Evolutionary conservation across 176 grass and related monocot genomes (phyloP).

Genomic region (Pontederia crassipes): DNA sequence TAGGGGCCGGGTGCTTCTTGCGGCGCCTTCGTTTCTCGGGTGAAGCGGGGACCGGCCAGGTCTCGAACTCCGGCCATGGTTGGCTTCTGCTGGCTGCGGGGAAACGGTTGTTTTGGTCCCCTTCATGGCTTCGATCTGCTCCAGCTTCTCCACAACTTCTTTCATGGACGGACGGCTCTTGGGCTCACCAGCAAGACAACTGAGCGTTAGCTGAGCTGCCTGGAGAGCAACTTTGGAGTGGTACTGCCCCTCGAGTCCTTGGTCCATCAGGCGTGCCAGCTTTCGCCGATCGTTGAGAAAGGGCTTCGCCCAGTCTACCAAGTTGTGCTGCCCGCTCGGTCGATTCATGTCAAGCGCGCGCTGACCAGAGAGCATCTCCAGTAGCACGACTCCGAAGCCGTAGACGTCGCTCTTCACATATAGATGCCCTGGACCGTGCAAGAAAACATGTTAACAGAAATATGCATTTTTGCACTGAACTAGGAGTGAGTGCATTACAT

Average conservation of each 20-base stretch:
- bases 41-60: too few species aligned
- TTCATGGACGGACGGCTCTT: constrained; percentile 56
- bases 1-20: too few species aligned
- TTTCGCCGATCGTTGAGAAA: constrained; percentile 35
- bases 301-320: constrained; percentile 52
- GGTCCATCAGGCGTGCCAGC: constrained; percentile 44
- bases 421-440: constrained; percentile 34
- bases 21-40: too few species aligned
- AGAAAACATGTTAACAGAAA: too few species aligned
- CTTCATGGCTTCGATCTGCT: neutral
- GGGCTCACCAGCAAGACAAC: constrained; percentile 42
- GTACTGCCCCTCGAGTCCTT: constrained; percentile 44
- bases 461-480: too few species aligned
- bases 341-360: constrained; percentile 53
- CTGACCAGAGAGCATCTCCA: constrained; percentile 49
- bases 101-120: constrained; percentile 6
- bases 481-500: too few species aligned
- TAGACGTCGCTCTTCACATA: constrained; percentile 74
- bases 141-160: constrained; percentile 29
- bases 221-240: constrained; percentile 36
- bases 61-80: too few species aligned
- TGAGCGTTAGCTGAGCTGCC: constrained; percentile 47
- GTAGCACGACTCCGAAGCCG: constrained; percentile 62
- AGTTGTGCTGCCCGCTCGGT: constrained; percentile 40
- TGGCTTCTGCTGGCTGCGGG: too few species aligned